Conservation (phyloP, 768 basidiomycete genomes). For the Boletus subcaerulescens region DNA sequence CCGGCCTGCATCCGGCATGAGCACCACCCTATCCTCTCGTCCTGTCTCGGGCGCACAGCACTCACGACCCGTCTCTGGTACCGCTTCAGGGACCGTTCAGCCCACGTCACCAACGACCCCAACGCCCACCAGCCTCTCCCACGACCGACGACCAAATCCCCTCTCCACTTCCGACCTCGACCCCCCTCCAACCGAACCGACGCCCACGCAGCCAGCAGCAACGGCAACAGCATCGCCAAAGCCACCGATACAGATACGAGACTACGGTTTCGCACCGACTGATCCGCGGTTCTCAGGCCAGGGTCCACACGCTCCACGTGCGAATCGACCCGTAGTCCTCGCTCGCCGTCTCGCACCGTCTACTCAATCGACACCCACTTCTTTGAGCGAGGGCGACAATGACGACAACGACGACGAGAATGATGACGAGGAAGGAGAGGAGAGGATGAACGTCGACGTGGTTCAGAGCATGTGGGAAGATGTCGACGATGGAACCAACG, state of each 20-base stretch:
- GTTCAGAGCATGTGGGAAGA: slow-evolving; percentile 19
- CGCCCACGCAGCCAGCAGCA: background rate
- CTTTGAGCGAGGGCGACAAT: slow-evolving; percentile 9
- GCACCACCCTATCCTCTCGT: slow-evolving; percentile 14
- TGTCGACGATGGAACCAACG: slow-evolving; percentile 26
- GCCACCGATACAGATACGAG: slow-evolving; percentile 43
- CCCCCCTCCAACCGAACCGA: background rate
- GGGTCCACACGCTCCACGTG: slow-evolving; percentile 40
- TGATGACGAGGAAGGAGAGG: slow-evolving; percentile 9
- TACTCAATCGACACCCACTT: slow-evolving; percentile 7
- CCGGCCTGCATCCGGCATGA: slow-evolving; percentile 21
- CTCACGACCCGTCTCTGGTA: slow-evolving; percentile 13
- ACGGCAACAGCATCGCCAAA: background rate
- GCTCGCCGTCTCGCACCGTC: slow-evolving; percentile 28
- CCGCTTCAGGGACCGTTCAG: background rate
- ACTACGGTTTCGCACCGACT: slow-evolving; percentile 41
- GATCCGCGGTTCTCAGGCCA: slow-evolving; percentile 45
- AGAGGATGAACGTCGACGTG: background rate
- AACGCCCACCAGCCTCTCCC: background rate
- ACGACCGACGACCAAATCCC: background rate
- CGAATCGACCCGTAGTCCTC: slow-evolving; percentile 33
- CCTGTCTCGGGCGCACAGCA: slow-evolving; percentile 9
- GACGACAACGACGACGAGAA: slow-evolving; percentile 7
- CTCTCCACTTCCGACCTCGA: background rate
- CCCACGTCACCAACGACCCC: background rate